Base-by-base conservation (phyloP, 495 filamentous ascomycete genomes). In the Penicillium angulare region DNA sequence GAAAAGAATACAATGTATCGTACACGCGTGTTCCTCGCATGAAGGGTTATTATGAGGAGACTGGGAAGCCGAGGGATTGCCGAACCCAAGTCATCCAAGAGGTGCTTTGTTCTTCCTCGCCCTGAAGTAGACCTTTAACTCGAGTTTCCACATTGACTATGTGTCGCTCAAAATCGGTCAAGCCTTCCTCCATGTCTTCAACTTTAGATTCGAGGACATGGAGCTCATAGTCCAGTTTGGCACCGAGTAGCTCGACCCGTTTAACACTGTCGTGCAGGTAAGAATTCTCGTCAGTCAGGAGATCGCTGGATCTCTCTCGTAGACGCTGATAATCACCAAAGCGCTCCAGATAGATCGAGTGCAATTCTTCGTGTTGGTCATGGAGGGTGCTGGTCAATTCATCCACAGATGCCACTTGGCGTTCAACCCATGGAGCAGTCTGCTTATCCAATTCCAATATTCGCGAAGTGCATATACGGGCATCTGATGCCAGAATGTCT, bases 221-320 rank as follows among this genome's bases (percentile, higher is more conserved):
- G 29, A 97, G 81, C 71, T 98, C 95, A 65, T 98, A 98, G 60
- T 98, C 92, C 51, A 98, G 75, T 76, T 92, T 93, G 17, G 89
- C 89, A 5, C 85, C 84, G 34, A 96, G 74, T 17, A 85, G 74
- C 63, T 96, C 95, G 16, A 97, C 79, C 52, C 90, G 88, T 63
- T 86, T 88, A 47, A 95, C 77, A 23, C 77, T 78, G 50, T 96
- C 93, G 22, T 77, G 83, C 42, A 95, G 70, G 22, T 79, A 70
- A 23, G 75, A 70, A 22, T 82, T 77, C 71, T 95, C 86, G 23
- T 85, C 80, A 1, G 74, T 74, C 7, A 95, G 61, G 17, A 89
- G 71, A 44, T 89, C 84, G 43, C 83, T 81, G 5, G 82, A 83
- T 34, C 75, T 71, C 39, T 87, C 82, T 43, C 82, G 78, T n/a